phyloP scores from a whole-genome alignment of 108 stramenopile species.

The Conticribra weissflogii region DNA sequence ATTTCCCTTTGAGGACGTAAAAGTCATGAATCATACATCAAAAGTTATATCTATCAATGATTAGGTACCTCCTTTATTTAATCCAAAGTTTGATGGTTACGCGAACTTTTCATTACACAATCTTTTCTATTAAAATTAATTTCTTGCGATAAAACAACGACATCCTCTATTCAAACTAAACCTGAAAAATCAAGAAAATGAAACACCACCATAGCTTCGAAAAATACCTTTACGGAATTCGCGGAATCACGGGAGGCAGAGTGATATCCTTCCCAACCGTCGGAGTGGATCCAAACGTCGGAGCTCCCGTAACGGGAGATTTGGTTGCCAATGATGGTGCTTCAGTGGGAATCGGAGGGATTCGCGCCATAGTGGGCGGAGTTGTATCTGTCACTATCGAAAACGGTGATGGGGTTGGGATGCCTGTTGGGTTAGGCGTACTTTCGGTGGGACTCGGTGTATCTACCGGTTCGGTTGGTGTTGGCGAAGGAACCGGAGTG shows the following conservation, averaged over 20 bases:
- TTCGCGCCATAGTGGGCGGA: background rate
- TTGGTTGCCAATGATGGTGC: background rate
- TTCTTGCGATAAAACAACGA: no score
- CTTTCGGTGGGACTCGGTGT: background rate
- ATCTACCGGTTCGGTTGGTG: no score
- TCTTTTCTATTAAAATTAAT: no score
- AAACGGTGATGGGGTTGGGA: background rate
- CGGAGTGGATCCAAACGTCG: conserved; percentile 33
- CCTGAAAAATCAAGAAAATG: background rate
- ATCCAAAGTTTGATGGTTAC: no score
- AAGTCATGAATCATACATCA: no score
- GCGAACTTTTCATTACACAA: no score
- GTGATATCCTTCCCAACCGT: conserved; percentile 27
- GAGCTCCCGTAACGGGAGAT: conserved; percentile 1
- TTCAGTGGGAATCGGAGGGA: background rate
- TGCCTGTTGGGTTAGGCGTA: conserved; percentile 1
- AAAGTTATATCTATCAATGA: no score
- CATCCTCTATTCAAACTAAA: background rate
- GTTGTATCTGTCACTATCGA: background rate
- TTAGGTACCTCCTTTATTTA: no score
- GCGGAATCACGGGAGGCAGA: conserved; percentile 18
- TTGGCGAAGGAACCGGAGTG: background rate
- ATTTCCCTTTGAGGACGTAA: no score
- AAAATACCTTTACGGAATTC: no score
- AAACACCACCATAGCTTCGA: background rate